phyloP scores from a whole-genome alignment of 2,329 filamentous ascomycete species.

The Metarhizium humberi region DNA sequence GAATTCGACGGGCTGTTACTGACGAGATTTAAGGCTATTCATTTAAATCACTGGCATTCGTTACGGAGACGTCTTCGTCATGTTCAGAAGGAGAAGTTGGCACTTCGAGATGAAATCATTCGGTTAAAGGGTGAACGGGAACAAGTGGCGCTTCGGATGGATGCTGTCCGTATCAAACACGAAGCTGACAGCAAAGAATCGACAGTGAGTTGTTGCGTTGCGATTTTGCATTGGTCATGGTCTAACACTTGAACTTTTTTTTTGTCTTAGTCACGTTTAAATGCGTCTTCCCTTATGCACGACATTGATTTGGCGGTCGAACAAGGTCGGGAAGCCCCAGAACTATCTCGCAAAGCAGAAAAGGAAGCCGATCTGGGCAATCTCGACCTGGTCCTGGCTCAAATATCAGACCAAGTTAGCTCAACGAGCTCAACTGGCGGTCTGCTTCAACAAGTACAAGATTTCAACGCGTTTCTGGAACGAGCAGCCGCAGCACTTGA shows the following conservation, averaged over 20 bases:
- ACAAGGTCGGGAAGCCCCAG: slow-evolving; percentile 37
- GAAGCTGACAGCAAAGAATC: slow-evolving; percentile 43
- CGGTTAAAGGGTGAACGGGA: slow-evolving; percentile 50
- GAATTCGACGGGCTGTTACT: neutral
- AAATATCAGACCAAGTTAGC: slow-evolving; percentile 44
- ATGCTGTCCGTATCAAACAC: slow-evolving; percentile 51
- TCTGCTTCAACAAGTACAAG: slow-evolving; percentile 44
- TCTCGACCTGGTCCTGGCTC: slow-evolving; percentile 47
- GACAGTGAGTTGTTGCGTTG: slow-evolving; percentile 29
- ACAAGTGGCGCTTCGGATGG: slow-evolving; percentile 52
- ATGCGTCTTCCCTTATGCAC: slow-evolving; percentile 49
- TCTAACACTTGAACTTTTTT: too few relatives aligned
- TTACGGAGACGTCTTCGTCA: slow-evolving; percentile 48
- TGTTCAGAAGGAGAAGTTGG: slow-evolving; percentile 47
- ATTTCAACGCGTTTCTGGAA: slow-evolving; percentile 57
- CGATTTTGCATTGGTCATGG: neutral
- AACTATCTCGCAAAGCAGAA: slow-evolving; percentile 34
- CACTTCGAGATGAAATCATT: slow-evolving; percentile 50
- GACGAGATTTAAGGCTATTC: slow-evolving; percentile 35
- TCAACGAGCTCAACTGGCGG: slow-evolving; percentile 39
- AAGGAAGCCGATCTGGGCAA: slow-evolving; percentile 44
- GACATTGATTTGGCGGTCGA: slow-evolving; percentile 51
- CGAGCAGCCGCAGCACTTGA: slow-evolving; percentile 49
- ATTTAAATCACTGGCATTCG: slow-evolving; percentile 48
- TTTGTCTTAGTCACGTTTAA: slow-evolving; percentile 32